Conservation (phyloP, 345 rosid species). For the Gynandropsis gynandra region DNA sequence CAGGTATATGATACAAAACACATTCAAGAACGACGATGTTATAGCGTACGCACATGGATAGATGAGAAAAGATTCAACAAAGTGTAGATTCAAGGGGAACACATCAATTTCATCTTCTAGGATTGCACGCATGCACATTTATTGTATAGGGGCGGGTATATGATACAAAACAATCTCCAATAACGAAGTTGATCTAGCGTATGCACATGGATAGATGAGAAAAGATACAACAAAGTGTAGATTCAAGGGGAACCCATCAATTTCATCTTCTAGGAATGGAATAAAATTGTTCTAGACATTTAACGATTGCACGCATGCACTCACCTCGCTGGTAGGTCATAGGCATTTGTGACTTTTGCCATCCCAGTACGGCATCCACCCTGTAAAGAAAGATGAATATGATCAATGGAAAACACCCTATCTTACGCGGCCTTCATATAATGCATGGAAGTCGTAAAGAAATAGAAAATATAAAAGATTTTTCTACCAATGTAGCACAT, state of each 20-base stretch:
- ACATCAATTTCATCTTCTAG: not conserved
- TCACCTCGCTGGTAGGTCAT: constrained; percentile 96
- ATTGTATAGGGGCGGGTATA: too few species aligned
- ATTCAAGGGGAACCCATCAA: constrained; percentile 5
- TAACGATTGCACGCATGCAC: not conserved
- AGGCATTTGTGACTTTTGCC: constrained; percentile 92
- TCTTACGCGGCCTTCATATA: not conserved
- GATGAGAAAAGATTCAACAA: not conserved
- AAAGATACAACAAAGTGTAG: not conserved
- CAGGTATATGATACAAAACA: too few species aligned
- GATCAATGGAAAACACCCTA: not conserved
- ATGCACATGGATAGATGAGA: not conserved
- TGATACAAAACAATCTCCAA: not conserved
- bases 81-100: constrained; percentile 3
- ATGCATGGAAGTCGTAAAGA: not conserved
- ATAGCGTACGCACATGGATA: constrained; percentile 8
- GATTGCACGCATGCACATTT: not conserved
- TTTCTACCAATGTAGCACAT: constrained; percentile 70
- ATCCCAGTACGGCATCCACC: constrained; percentile 98
- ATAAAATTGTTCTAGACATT: constrained; percentile 4
- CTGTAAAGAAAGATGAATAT: constrained; percentile 36
- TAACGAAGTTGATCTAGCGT: constrained; percentile 10
- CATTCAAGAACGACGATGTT: not conserved
- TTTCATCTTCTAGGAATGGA: not conserved
- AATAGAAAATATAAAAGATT: not conserved